Base-by-base conservation (phyloP, 805 yeast species). In the Pichia membranifaciens region DNA sequence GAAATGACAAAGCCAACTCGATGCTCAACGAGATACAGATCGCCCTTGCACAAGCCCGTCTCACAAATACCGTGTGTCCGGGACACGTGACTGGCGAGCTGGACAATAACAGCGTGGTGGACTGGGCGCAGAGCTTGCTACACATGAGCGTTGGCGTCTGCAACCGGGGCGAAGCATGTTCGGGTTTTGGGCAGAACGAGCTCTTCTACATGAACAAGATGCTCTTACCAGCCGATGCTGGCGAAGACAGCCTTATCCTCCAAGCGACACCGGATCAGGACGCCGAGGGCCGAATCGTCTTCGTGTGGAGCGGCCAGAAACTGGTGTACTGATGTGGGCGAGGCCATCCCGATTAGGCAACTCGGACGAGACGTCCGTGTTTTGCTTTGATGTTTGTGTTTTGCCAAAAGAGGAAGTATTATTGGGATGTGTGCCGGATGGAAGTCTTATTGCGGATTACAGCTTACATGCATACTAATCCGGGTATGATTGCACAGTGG, bases 391-490 rank as follows among this genome's bases (percentile, higher is more conserved):
- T 40, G 43, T 40, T 40, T 28, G 16, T 32, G 22, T 18, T 50
- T 37, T 28, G 13, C 51, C 46, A 32, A 22, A 44, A 29, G 25
- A 39, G 51, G 49, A 36, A 46, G 45, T 44, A 43, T 46, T 41
- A 25, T 38, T 44, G 40, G 7, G 29, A 25, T 25, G 29, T 25
- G 29, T 25, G 10, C 10, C 7, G 10, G 10, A 10, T 8, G 10
- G 29, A 25, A 25, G 29, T 8, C 10, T 25, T 25, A 7, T 25
- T 25, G 29, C 29, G 29, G 10, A 8, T 25, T 25, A 25, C 10
- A 25, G 29, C 29, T 25, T 25, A 10, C 29, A 25, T 25, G 29
- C 10, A 25, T 25, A 25, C 29, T 10, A 25, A 25, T 25, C 29
- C 7, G 29, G 29, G 29, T 25, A 25, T 25, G n/a, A n/a, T 10